Evolutionary conservation across 2,329 filamentous ascomycete genomes (phyloP), one percentile per base, ranked within the genome.

Genomic region (Penicillium sp.): DNA sequence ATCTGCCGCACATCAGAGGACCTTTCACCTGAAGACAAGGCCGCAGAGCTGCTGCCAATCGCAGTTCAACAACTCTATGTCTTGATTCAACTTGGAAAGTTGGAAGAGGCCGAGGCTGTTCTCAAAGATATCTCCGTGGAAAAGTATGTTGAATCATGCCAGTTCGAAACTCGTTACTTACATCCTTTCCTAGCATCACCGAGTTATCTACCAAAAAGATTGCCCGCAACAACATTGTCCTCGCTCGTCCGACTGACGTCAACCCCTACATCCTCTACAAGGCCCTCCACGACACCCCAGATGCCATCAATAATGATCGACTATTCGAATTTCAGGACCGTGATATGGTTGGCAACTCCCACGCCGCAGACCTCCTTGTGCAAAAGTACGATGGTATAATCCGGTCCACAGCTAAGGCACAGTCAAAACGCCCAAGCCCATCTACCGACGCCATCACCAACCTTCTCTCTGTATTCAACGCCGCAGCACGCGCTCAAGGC

Each of bases 401-500:
- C 48, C 71, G 72, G 19, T 79, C 79, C 2, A 81, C 78, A 12
- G 65, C 69, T 19, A 76, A 74, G 53, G 68, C 68, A 19, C 71
- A 81, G 33, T 69, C 73, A 32, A 68, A 72, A 46, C 70, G 75
- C 21, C 63, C 74, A 9, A 70, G 66, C 26, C 73, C 77, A 9
- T 77, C 77, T 2, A 67, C 74, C 3, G 75, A 76, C 22, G 64
- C 77, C 22, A 70, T 71, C 49, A 68, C 75, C 44, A 82, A 80
- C 55, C 73, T 77, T 22, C 69, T 82, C 3, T 80, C 81, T 2
- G 80, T 82, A 6, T 74, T 84, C 53, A 83, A 87, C 59, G 88
- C 88, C 12, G 88, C 89, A 33, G 88, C 88, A 12, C 79, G 84
- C 58, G 79, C 84, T 7, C 59, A 61, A 40, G 64, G 63, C 34